A percentile compares a stretch with the other conserved stretches of the same genome.
Evolutionary conservation across 768 basidiomycete genomes (phyloP).

Genomic region (Rhodotorula taiwanensis): DNA sequence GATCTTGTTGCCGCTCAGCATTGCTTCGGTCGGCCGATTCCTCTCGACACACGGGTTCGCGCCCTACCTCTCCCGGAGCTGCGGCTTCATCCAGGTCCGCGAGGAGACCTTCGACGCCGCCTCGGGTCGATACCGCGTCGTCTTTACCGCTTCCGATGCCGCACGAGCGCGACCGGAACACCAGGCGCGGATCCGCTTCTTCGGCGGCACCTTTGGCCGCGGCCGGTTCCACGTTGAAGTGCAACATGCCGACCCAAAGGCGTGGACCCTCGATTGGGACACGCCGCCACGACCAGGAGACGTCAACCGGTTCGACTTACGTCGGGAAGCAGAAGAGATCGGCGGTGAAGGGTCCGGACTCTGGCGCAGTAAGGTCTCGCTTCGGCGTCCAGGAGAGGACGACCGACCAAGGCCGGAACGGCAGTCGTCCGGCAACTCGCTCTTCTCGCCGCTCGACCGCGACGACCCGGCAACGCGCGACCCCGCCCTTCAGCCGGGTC

Average conservation of each 20-base stretch:
- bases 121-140: conserved; percentile 1
- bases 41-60: conserved; percentile 28
- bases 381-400: neutral
- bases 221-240: conserved; percentile 24
- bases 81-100: neutral
- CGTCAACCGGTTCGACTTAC: neutral
- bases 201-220: conserved; percentile 8
- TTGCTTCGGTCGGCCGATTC: conserved; percentile 25
- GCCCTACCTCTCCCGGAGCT: conserved; percentile 10
- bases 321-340: conserved; percentile 8
- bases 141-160: neutral
- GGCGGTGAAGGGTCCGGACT: conserved; percentile 5
- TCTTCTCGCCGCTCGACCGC: conserved; percentile 8
- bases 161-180: neutral
- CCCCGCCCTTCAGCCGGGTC: conserved; percentile 12
- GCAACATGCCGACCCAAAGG: conserved; percentile 14
- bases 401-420: neutral
- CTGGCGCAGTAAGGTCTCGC: neutral
- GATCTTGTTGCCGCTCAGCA: conserved; percentile 26
- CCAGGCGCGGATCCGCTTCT: conserved; percentile 15
- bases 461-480: neutral
- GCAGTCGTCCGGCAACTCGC: conserved; percentile 2
- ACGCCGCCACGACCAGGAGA: neutral
- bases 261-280: conserved; percentile 23
- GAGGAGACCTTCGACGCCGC: conserved; percentile 22